Evolutionary conservation across 2,329 filamentous ascomycete species (phyloP).

Genomic region (Epichloe aotearoae): DNA sequence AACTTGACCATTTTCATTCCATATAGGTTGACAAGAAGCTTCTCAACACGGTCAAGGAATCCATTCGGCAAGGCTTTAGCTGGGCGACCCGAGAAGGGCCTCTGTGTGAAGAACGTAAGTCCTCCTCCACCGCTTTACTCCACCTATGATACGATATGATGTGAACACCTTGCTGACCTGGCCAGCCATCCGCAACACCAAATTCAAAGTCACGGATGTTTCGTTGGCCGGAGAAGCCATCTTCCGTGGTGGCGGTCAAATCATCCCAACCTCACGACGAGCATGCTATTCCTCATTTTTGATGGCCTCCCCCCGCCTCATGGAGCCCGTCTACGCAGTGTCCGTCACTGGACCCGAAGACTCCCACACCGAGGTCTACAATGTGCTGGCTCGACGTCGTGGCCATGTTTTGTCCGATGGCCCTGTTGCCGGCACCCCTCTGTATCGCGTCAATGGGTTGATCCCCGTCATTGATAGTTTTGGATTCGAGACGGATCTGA

Average conservation of each 20-base stretch:
- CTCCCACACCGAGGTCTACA: slow-evolving; percentile 80
- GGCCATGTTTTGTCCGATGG: slow-evolving; percentile 93
- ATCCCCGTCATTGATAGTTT: slow-evolving; percentile 96
- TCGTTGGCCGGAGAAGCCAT: slow-evolving; percentile 80
- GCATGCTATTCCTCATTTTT: slow-evolving; percentile 94
- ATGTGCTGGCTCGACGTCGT: slow-evolving; percentile 72
- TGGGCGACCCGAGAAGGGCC: slow-evolving; percentile 95
- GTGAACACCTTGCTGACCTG: slow-evolving; percentile 2
- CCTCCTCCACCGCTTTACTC: not conserved
- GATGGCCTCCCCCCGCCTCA: slow-evolving; percentile 86
- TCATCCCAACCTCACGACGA: slow-evolving; percentile 86
- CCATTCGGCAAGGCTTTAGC: slow-evolving; percentile 87
- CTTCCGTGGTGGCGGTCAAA: slow-evolving; percentile 88
- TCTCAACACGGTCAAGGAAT: slow-evolving; percentile 76
- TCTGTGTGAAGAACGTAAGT: slow-evolving; percentile 90
- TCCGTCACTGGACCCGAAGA: slow-evolving; percentile 88
- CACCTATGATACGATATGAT: not conserved
- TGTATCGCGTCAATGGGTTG: slow-evolving; percentile 82
- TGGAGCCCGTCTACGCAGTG: slow-evolving; percentile 92
- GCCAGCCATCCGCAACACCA: slow-evolving; percentile 85
- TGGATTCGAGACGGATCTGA: slow-evolving; percentile 92
- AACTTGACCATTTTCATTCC: not conserved
- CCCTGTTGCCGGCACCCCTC: slow-evolving; percentile 82
- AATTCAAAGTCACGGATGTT: slow-evolving; percentile 92
- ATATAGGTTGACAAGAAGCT: slow-evolving; percentile 76